Base-by-base conservation (phyloP, 805 yeast species). In the Ogataea zsoltii region DNA sequence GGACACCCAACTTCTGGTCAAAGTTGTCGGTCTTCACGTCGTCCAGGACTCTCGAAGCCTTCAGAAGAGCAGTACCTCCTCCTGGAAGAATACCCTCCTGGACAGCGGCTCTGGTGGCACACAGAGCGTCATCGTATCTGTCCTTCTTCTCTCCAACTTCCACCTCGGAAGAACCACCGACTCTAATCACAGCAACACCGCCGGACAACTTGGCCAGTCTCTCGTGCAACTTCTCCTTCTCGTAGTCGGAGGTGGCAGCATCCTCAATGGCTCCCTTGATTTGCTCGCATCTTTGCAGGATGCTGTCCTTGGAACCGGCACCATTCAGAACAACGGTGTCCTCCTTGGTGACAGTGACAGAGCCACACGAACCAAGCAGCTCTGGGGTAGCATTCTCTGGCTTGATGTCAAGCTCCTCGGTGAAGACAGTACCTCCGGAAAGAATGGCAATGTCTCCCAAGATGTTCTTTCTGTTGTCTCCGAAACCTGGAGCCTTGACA, bases 111-210 rank as follows among this genome's bases (percentile, higher is more conserved):
- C 98, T 89, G 43, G 98, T 94, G 45, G 99, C 97, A 67, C 94
- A 92, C 67, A 94, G 79, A 21, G 99, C 98, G 75, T 94, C 99
- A 62, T 94, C 98, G 65, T 90, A 88, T 74, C 99, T 86, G 70
- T 94, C 99, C 78, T 94, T 94, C 94, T 94, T 94, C 79, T 94
- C 99, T 65, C 97, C 95, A 56, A 94, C 99, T 75, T 94, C 98
- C 56, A 94, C 87, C 75, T 94, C 98, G 17, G 96, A 86, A 37
- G 96, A 69, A 58, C 99, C 99, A 68, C 99, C 99, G 51, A 92
- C 98, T 76, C 87, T 88, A 63, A 94, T 79, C 54, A 94, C 97
- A 45, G 99, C 99, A 66, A 94, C 98, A 81, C 98, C 98, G 49
- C 97, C 97, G 38, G 96, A 85, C 56, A 94, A 79, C 76, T 92